Percentiles rank a stretch among this genome's conserved stretches.
Evolutionary conservation across 202 grass and related monocot genomes (phyloP).

Genomic region (Carex arenaria): DNA sequence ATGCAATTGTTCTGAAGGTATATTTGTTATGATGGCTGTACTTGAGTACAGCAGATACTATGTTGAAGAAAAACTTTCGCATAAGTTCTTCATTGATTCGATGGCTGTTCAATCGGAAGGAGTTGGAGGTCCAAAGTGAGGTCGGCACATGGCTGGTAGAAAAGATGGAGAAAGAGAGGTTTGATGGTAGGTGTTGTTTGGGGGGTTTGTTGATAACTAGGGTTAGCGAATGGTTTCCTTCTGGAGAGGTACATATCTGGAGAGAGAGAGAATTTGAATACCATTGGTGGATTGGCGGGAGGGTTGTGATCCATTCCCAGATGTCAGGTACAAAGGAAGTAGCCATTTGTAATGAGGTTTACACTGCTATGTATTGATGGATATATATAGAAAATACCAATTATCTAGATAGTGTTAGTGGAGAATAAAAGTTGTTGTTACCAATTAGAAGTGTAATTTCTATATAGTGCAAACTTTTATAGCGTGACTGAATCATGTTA

Average conservation of each 20-base stretch:
- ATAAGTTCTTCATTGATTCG: conserved; percentile 18
- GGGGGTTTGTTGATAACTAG: conserved; percentile 18
- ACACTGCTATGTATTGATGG: not conserved
- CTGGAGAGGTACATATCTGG: conserved; percentile 41
- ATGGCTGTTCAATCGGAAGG: not conserved
- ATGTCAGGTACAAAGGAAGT: conserved; percentile 42
- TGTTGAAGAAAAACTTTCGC: conserved; percentile 27
- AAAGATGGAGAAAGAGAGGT: conserved; percentile 35
- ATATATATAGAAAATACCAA: not conserved
- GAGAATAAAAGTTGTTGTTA: conserved; percentile 18
- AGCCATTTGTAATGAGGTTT: conserved; percentile 51
- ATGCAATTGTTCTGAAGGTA: conserved; percentile 22
- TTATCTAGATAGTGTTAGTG: not conserved
- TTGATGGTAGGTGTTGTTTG: conserved; percentile 2
- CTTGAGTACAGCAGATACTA: conserved; percentile 37
- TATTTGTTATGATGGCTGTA: conserved; percentile 35
- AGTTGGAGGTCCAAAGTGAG: conserved; percentile 43
- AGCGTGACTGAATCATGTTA: conserved; percentile 12
- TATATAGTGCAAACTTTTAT: conserved; percentile 8
- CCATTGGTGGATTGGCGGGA: conserved; percentile 75
- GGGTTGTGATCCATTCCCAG: conserved; percentile 65
- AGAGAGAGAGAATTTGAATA: conserved; percentile 46
- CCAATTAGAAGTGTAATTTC: conserved; percentile 23
- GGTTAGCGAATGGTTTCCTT: conserved; percentile 16
- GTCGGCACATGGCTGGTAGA: conserved; percentile 19